Evolutionary conservation across 75 land plant species (phyloP).

Genomic region (Isoetes taiwanensis): DNA sequence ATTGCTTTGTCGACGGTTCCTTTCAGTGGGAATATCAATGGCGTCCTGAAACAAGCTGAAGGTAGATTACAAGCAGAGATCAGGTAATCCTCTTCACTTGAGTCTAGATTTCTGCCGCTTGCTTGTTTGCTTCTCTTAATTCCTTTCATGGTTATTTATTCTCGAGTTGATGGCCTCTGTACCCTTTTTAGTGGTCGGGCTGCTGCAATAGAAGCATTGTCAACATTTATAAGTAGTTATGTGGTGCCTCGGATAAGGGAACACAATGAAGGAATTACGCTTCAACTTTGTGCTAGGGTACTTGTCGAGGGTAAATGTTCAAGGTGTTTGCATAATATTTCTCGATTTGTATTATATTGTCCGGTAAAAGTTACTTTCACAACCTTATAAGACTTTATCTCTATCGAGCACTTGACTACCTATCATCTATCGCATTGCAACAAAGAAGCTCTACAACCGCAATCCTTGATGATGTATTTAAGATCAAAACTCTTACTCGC

Average conservation of each 20-base stretch:
- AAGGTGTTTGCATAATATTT: neutral
- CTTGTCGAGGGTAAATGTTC: slow-evolving; percentile 49
- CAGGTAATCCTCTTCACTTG: slow-evolving; percentile 30
- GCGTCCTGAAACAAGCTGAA: slow-evolving; percentile 22
- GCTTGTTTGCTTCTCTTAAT: no score
- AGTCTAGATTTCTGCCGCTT: neutral
- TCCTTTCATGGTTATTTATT: no score
- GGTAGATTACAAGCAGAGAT: slow-evolving; percentile 40
- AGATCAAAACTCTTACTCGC: no score
- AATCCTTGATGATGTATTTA: no score
- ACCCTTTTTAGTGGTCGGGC: slow-evolving; percentile 85
- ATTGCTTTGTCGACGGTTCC: slow-evolving; percentile 70
- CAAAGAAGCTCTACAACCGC: no score
- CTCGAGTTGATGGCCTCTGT: no score
- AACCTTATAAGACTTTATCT: no score
- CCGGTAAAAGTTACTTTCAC: no score
- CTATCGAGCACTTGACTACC: no score
- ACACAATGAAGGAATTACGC: slow-evolving; percentile 40
- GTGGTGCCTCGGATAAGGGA: slow-evolving; percentile 32
- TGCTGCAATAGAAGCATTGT: slow-evolving; percentile 81
- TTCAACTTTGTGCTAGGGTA: slow-evolving; percentile 81
- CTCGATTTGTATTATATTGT: no score
- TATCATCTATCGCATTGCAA: no score
- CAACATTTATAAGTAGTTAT: slow-evolving; percentile 68
- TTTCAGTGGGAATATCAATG: slow-evolving; percentile 51